Base-by-base conservation (phyloP, 2,329 filamentous ascomycete species). In the Ceratocystis cacaofunesta region DNA sequence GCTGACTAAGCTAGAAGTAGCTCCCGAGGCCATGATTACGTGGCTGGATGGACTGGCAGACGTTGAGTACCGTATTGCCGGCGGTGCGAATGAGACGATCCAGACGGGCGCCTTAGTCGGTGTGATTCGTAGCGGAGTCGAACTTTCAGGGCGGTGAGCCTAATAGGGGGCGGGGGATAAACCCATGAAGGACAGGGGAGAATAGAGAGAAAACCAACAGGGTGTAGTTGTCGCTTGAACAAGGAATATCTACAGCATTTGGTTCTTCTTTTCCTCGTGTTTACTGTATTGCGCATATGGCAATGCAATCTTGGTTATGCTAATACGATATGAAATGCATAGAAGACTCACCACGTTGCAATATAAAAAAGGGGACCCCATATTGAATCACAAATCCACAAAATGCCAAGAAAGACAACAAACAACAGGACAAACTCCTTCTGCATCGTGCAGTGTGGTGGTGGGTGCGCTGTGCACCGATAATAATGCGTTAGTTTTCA, bases 51-150 rank as follows among this genome's bases (percentile, higher is more conserved):
- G 92, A 0, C 77, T 99, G 65, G 91, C 92, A 0, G 89, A 96
- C 70, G 89, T 99, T 63, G 94, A 99, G 78, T 95, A 95, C 76
- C 81, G 94, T 68, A 78, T 99, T 5, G 88, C 92, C 43, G 89
- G 90, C 55, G 94, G 94, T 25, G 92, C 89, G 1, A 91, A 85
- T 67, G 94, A 99, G 77, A 78, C 79, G 5, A 83, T 99, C 67
- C 94, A 99, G 78, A 97, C 94, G 0, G 92, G 94, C 5, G 94
- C 92, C 0, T 80, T 96, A 58, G 90, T 97, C 10, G 94, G 92
- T 1, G 89, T 96, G 4, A 84, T 99, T 52, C 81, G 94, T 68
- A 88, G 84, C 65, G 94, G 94, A 0, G 92, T 90, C 36, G 92
- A 96, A 74, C 76, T 97, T 70, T 68, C 64, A 36, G 57, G 66